Evolutionary conservation across 192 early-diverging fungal species (phyloP), one percentile per base, ranked within the genome.

Genomic region (Backusella mclennaniae): DNA sequence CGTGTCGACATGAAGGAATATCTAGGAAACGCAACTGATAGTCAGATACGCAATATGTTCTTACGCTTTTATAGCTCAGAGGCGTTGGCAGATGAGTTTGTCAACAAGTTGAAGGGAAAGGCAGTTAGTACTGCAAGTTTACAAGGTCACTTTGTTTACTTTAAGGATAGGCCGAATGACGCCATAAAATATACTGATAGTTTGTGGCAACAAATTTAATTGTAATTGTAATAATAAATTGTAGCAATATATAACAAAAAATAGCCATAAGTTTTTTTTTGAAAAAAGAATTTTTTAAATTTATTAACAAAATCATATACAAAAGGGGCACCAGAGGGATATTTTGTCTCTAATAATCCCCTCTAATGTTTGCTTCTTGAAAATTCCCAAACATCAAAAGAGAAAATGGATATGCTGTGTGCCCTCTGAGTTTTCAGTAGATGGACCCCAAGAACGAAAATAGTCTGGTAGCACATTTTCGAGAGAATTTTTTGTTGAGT

Each of bases 121-220:
- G 73, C 77, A 5, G 87, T 95, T 38, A 96, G 95, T 82, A 95
- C 96, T 6, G 96, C 96, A 0, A 88, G 88, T 74, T 79, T 99
- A 38, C 98, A 99, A 84, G 98, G 98, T 4, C 98, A 99, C 84
- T 99, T 99, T 91, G 95, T 97, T 9, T 83, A 92, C 41, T 89
- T 90, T 68, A 93, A 96, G 67, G 92, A 96, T 76, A 84, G 87
- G 71, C 90, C 97, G 0, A 72, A 88, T 56, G 84, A 79, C 14
- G 95, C 95, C 1, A 82, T 96, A n/a, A 84, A 88, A 3, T 31
- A 75, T 11, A 75, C 53, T 8, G 73, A 81, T 35, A 70, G 35
- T 19, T 66, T 88, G 12, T 76, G 49, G 66, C 41, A 79, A 36
- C 72, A 78, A 74, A 41, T 63, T 21, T 56, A 52, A 49, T 52